These are phyloP conservation scores for Globisporangium orthogonon DNA, from an alignment of 352 stramenopile genomes.

Conservation along the genomic window DNA sequence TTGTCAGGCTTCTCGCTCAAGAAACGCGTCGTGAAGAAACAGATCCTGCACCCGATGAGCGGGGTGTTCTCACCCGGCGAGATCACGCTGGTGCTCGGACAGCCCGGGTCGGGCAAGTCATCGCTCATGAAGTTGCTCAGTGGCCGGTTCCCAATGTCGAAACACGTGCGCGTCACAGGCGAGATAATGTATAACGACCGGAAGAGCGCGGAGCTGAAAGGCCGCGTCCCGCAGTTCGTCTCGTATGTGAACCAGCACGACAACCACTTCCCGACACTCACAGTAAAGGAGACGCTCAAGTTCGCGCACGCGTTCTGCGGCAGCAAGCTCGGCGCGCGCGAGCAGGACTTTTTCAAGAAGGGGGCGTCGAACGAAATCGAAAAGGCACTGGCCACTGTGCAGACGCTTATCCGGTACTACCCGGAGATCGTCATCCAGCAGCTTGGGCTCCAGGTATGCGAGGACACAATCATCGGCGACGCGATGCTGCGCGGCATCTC, in stretches of 20 bases:
- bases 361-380: neutral
- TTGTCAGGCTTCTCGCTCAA: neutral
- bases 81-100: slow-evolving; percentile 16
- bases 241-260: slow-evolving; percentile 43
- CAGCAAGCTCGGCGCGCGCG: slow-evolving; percentile 8
- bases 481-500: slow-evolving; percentile 37
- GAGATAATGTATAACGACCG: slow-evolving; percentile 14
- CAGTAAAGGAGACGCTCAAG: slow-evolving; percentile 11
- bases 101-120: neutral
- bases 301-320: slow-evolving; percentile 36
- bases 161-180: slow-evolving; percentile 5
- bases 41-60: neutral
- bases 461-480: slow-evolving; percentile 19
- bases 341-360: neutral
- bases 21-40: no score
- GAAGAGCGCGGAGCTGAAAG: neutral
- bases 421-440: slow-evolving; percentile 2
- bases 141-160: slow-evolving; percentile 9
- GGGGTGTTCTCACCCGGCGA: slow-evolving; percentile 6
- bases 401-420: neutral
- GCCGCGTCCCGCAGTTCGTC: slow-evolving; percentile 29
- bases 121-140: slow-evolving; percentile 16
- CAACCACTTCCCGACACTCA: slow-evolving; percentile 31
- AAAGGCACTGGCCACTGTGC: neutral
- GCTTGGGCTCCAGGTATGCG: neutral